phyloP scores from a whole-genome alignment of 2,329 filamentous ascomycete species.

The Elsinoe ampelina region DNA sequence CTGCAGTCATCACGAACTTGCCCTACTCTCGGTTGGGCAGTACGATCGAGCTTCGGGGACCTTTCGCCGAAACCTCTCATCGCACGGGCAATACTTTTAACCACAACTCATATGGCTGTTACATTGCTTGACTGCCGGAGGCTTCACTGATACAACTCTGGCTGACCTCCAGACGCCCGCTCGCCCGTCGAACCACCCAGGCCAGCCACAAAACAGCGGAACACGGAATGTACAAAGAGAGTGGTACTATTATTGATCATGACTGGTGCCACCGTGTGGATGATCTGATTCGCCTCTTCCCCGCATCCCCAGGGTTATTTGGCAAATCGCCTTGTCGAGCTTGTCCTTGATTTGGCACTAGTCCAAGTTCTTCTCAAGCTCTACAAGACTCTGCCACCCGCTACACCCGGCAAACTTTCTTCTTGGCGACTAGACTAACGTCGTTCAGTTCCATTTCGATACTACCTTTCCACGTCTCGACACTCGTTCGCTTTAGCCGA shows the following conservation, averaged over 20 bases:
- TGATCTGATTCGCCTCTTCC: conserved; percentile 7
- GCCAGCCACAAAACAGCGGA: background rate
- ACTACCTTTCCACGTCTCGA: background rate
- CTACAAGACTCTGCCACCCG: conserved; percentile 3
- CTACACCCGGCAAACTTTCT: background rate
- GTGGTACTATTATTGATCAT: background rate
- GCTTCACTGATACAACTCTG: background rate
- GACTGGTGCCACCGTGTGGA: background rate
- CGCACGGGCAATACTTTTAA: conserved; percentile 3
- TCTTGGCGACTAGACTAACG: background rate
- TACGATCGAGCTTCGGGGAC: background rate
- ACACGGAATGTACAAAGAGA: background rate
- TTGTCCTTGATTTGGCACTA: conserved; percentile 10
- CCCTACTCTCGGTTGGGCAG: background rate
- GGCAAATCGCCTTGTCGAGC: conserved; percentile 11
- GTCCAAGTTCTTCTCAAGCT: conserved; percentile 5
- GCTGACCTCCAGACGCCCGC: background rate
- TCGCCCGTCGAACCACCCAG: background rate
- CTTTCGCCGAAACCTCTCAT: background rate
- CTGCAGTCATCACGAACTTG: background rate
- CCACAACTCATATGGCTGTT: background rate
- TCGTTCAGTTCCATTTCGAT: background rate
- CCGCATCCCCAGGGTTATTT: conserved; percentile 4
- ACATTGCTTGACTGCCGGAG: background rate
- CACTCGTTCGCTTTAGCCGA: conserved; percentile 1